Percentiles rank a stretch among this genome's conserved stretches.
Conservation (phyloP, 1,284 basidiomycete genomes). For the Stygiomarasmius scandens region DNA sequence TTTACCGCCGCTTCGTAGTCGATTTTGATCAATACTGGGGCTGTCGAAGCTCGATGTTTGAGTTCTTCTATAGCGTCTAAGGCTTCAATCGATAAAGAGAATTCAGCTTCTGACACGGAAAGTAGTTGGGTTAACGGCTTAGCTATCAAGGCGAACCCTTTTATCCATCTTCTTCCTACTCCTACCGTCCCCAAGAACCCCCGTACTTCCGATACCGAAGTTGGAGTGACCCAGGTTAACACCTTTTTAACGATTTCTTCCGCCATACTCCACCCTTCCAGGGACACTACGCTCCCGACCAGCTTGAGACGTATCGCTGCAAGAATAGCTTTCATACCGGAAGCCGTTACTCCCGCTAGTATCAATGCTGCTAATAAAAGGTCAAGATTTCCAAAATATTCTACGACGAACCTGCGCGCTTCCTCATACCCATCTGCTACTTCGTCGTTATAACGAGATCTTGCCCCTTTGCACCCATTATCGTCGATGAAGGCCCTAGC, state of each 20-base stretch:
- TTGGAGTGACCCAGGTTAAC: conserved; percentile 29
- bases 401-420: conserved; percentile 26
- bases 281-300: conserved; percentile 29
- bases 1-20: conserved; percentile 29
- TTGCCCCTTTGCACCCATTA: conserved; percentile 26
- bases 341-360: conserved; percentile 30
- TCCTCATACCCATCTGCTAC: conserved; percentile 12
- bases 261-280: conserved; percentile 30
- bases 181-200: conserved; percentile 35
- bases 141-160: conserved; percentile 31
- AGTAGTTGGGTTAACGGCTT: conserved; percentile 30
- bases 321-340: conserved; percentile 27
- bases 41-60: conserved; percentile 24
- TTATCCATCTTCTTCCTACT: conserved; percentile 31
- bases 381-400: conserved; percentile 25
- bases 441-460: conserved; percentile 22
- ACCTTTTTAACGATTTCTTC: conserved; percentile 29
- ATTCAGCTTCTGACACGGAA: conserved; percentile 17
- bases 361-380: conserved; percentile 24
- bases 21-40: conserved; percentile 30
- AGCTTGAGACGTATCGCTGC: conserved; percentile 26
- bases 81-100: conserved; percentile 22
- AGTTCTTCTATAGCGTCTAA: conserved; percentile 26
- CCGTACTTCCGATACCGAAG: conserved; percentile 29
- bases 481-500: conserved; percentile 32